These are phyloP conservation scores for Musa acuminata DNA, from an alignment of 176 grass and related monocot genomes.

Conservation along the genomic window DNA sequence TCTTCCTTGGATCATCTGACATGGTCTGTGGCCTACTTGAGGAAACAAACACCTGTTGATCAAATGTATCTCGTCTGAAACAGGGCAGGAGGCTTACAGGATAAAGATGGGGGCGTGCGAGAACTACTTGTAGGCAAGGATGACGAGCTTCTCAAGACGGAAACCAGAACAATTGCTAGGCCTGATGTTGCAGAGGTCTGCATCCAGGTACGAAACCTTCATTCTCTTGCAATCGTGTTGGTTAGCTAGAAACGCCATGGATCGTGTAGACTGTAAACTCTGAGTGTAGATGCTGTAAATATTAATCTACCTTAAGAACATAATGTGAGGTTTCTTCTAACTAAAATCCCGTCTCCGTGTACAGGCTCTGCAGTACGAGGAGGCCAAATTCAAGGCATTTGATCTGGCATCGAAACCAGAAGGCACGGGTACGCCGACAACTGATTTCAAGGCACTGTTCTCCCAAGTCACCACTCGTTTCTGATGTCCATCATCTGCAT, in stretches of 20 bases:
- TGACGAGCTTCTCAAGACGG: constrained; percentile 75
- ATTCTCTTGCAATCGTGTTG: too few species aligned
- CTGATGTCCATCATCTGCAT: constrained; percentile 13
- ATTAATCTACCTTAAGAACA: not conserved
- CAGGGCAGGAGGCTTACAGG: constrained; percentile 88
- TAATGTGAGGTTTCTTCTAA: not conserved
- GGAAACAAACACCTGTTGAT: not conserved
- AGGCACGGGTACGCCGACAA: constrained; percentile 69
- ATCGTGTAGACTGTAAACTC: too few species aligned
- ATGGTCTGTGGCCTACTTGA: not conserved
- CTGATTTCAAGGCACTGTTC: constrained; percentile 66
- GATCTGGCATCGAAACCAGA: constrained; percentile 95
- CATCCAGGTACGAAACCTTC: constrained; percentile 45
- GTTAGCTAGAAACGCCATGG: not conserved
- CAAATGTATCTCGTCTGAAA: not conserved
- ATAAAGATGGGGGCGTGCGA: constrained; percentile 77
- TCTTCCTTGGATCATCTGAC: too few species aligned
- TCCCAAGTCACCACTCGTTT: constrained; percentile 55
- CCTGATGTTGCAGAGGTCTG: constrained; percentile 92
- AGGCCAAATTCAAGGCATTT: constrained; percentile 78
- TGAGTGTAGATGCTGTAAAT: too few species aligned
- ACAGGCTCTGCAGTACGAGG: constrained; percentile 71
- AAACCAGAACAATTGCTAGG: constrained; percentile 78
- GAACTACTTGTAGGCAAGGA: constrained; percentile 75
- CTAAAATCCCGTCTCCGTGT: not conserved